Evolutionary conservation across 1,284 basidiomycete species (phyloP).

Genomic region (Testicularia cyperi): DNA sequence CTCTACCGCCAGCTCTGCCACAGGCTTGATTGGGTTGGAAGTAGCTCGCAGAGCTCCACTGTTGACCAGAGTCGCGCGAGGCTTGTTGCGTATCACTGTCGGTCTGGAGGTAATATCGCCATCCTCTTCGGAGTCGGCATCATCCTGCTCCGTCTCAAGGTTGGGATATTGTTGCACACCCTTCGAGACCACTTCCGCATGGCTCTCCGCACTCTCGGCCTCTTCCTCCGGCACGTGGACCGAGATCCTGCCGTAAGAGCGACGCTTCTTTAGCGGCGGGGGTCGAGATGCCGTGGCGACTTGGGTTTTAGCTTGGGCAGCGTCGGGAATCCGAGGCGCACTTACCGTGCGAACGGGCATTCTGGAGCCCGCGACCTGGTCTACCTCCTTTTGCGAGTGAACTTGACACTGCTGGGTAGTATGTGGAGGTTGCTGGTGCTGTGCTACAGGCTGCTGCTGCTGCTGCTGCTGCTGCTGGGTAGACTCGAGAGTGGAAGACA

Average conservation of each 20-base stretch:
- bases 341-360: too few species aligned
- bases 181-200: too few species aligned
- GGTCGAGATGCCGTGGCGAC: not conserved
- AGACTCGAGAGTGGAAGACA: conserved; percentile 4
- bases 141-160: conserved; percentile 10
- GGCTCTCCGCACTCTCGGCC: too few species aligned
- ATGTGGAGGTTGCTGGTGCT: not conserved
- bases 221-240: conserved; percentile 15
- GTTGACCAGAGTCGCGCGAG: conserved; percentile 31
- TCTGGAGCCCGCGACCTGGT: not conserved
- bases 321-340: too few species aligned
- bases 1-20: too few species aligned
- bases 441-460: not conserved
- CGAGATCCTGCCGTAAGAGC: conserved; percentile 32
- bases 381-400: not conserved
- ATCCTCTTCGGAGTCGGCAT: not conserved
- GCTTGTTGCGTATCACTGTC: conserved; percentile 10
- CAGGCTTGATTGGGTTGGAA: too few species aligned
- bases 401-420: too few species aligned
- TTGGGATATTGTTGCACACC: too few species aligned
- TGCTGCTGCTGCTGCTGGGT: not conserved
- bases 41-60: conserved; percentile 21
- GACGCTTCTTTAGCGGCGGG: conserved; percentile 22
- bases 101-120: conserved; percentile 1
- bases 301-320: not conserved